These are phyloP conservation scores for Xylaria grammica DNA, from an alignment of 495 filamentous ascomycete species.

Conservation along the genomic window DNA sequence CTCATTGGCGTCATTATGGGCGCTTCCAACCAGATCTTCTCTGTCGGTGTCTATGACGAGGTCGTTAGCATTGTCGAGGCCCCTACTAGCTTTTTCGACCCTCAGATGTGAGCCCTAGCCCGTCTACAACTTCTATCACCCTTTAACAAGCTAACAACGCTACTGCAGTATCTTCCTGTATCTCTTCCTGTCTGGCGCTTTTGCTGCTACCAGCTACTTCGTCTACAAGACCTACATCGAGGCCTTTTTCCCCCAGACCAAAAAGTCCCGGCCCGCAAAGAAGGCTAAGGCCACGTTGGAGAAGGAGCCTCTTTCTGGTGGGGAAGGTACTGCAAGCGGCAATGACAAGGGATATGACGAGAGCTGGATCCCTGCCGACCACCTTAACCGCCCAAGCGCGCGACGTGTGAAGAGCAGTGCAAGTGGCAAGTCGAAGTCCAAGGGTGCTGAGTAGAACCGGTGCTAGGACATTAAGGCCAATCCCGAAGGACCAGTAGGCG, in stretches of 20 bases:
- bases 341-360: constrained; percentile 80
- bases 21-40: constrained; percentile 68
- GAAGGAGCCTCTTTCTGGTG: constrained; percentile 68
- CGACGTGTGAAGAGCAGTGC: constrained; percentile 77
- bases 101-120: constrained; percentile 77
- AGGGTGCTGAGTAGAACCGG: constrained; percentile 36
- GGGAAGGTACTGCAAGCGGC: constrained; percentile 68
- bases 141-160: constrained; percentile 32
- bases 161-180: constrained; percentile 87
- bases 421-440: constrained; percentile 60
- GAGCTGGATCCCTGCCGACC: constrained; percentile 92
- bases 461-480: neutral
- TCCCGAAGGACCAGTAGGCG: neutral
- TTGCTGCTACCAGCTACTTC: constrained; percentile 84
- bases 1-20: constrained; percentile 74
- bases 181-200: constrained; percentile 80
- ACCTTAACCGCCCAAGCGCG: constrained; percentile 85
- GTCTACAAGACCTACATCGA: constrained; percentile 98
- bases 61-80: constrained; percentile 90
- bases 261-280: constrained; percentile 64
- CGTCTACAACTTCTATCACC: neutral
- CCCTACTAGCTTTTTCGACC: constrained; percentile 91
- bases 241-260: constrained; percentile 93
- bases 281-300: constrained; percentile 64
- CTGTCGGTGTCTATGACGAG: constrained; percentile 82